Percentiles rank a stretch among this genome's conserved stretches.
Conservation (phyloP, 805 yeast genomes). For the Brettanomyces custersianus region DNA sequence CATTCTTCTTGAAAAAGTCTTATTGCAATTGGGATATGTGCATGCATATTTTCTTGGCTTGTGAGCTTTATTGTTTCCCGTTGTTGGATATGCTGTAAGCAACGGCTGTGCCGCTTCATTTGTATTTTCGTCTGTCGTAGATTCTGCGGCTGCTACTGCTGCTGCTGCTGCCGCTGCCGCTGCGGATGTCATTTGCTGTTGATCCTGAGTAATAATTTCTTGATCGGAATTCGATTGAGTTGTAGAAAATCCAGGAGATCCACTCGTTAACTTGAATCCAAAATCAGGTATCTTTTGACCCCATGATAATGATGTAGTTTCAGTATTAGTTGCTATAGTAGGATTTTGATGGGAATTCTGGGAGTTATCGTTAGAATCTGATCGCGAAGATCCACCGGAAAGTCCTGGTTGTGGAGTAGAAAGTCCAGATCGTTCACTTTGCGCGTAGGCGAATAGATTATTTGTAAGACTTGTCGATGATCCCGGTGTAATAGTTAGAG, state of each 20-base stretch:
- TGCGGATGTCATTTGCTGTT: not conserved
- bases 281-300: slow-evolving; percentile 1
- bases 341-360: slow-evolving; percentile 7
- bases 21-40: slow-evolving; percentile 20
- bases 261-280: not conserved
- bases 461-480: not conserved
- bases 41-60: slow-evolving; percentile 14
- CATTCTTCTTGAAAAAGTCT: slow-evolving; percentile 25
- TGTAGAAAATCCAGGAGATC: not conserved
- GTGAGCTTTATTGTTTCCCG: not conserved
- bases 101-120: no score
- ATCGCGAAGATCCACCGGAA: slow-evolving; percentile 1
- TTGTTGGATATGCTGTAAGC: not conserved
- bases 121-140: no score
- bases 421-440: slow-evolving; percentile 5
- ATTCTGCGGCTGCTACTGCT: not conserved
- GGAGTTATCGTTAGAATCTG: no score
- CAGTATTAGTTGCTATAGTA: slow-evolving; percentile 1
- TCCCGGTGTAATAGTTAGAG: no score
- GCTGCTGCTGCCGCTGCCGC: not conserved
- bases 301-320: slow-evolving; percentile 2
- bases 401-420: slow-evolving; percentile 1
- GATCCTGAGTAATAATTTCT: not conserved
- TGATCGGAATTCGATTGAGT: not conserved
- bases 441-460: slow-evolving; percentile 2